These are phyloP conservation scores for Gossypium turneri DNA, from an alignment of 345 rosid genomes.

Conservation along the genomic window DNA sequence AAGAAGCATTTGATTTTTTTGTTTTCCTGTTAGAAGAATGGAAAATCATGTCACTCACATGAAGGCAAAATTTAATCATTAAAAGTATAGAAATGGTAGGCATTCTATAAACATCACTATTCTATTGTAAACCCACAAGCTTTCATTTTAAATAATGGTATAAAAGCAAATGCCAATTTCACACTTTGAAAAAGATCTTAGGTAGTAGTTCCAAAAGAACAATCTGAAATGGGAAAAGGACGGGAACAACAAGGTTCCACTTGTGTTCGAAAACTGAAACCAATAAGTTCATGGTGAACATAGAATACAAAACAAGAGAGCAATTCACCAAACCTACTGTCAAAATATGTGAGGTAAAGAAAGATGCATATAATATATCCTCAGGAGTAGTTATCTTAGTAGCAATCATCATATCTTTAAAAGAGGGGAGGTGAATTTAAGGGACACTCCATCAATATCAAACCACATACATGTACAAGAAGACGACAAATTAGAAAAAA, in stretches of 20 bases:
- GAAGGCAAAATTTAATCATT: background rate
- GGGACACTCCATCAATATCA: background rate
- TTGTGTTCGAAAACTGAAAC: background rate
- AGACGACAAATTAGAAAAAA: background rate
- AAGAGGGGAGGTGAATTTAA: background rate
- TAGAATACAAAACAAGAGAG: background rate
- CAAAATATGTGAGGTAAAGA: background rate
- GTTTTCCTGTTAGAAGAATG: background rate
- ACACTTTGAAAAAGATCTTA: background rate
- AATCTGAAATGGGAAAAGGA: background rate
- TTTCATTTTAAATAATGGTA: background rate
- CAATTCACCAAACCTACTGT: background rate
- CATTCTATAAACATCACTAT: background rate
- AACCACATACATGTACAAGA: background rate
- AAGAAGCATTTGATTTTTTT: background rate
- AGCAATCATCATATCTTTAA: background rate
- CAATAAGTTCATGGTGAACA: background rate
- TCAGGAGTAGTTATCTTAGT: background rate
- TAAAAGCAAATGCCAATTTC: background rate
- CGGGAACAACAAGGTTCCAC: background rate
- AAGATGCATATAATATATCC: background rate
- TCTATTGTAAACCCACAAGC: background rate
- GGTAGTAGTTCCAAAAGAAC: background rate
- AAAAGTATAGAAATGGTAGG: background rate
- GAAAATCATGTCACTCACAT: background rate